phyloP scores from a whole-genome alignment of 331 rosid genomes.

The Malus hybrid region DNA sequence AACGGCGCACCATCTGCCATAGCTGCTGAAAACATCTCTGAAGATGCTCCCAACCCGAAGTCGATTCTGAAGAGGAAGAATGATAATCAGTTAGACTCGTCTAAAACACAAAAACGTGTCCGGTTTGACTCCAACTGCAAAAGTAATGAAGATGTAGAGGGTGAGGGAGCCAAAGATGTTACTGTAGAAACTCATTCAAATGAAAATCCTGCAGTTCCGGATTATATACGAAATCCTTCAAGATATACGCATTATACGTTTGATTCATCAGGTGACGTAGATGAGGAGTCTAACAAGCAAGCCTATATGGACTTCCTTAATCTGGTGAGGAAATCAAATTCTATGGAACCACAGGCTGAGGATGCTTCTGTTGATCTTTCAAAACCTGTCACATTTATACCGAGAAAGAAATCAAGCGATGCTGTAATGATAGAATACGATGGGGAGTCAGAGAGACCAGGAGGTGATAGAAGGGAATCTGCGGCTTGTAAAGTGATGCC shows the following conservation, averaged over 20 bases:
- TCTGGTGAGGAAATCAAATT: slow-evolving; percentile 38
- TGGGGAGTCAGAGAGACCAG: slow-evolving; percentile 26
- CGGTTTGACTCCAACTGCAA: slow-evolving; percentile 70
- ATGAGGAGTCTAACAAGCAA: slow-evolving; percentile 72
- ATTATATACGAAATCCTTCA: slow-evolving; percentile 64
- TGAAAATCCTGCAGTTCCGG: slow-evolving; percentile 49
- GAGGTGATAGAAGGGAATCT: slow-evolving; percentile 31
- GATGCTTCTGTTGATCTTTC: slow-evolving; percentile 47
- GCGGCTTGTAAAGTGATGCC: slow-evolving; percentile 26
- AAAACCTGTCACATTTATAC: slow-evolving; percentile 53
- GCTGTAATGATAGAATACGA: slow-evolving; percentile 45
- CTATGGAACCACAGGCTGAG: slow-evolving; percentile 15
- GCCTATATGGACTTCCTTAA: slow-evolving; percentile 65
- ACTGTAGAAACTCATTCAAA: slow-evolving; percentile 23
- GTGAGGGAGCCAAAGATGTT: slow-evolving; percentile 24
- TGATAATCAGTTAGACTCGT: slow-evolving; percentile 30
- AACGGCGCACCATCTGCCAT: slow-evolving; percentile 13
- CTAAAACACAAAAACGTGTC: slow-evolving; percentile 58
- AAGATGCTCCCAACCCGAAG: slow-evolving; percentile 39
- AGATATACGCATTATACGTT: slow-evolving; percentile 66
- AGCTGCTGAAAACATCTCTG: slow-evolving; percentile 15
- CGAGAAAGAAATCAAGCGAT: slow-evolving; percentile 71
- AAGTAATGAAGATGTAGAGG: slow-evolving; percentile 19
- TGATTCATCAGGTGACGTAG: slow-evolving; percentile 49
- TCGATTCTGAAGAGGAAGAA: slow-evolving; percentile 78